Base-by-base conservation (phyloP, 257 asterid genomes). In the Osmanthus fragrans region DNA sequence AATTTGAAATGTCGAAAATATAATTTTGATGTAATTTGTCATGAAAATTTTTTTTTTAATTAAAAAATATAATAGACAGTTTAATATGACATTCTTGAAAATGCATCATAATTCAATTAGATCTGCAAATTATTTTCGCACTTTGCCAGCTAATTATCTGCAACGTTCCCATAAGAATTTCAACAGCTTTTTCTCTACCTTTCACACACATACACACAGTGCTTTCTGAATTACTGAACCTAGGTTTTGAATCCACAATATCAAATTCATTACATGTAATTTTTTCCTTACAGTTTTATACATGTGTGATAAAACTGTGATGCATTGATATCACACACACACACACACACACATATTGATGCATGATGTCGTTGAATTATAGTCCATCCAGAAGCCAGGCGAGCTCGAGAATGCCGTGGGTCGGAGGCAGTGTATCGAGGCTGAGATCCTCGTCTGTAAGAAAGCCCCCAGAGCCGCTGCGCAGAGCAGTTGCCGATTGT, bases 381-480 rank as follows among this genome's bases (percentile, higher is more conserved):
- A 93, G 95, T 87, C 93, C 97, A 19, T 82, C 97, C 33, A 88
- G 99, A 79, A 89, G 85, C 77, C 88, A 94, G 39, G 95, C 85
- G 78, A 88, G 88, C 88, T 85, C 91, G 47, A 83, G 97, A 92
- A 81, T 92, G 78, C 98, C 91, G 77, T 89, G 89, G 75, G 95
- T 91, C 69, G 91, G 83, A 77, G 72, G 85, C 77, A 79, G 86
- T 34, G 82, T 89, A 8, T 93, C 98, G 34, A 89, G 99, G 79
- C 87, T 96, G 83, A 92, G 99, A 96, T 93, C 98, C 68, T 93
- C 96, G 33, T 87, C 92, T 54, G 36, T 84, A 21, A 96, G 91
- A 88, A 93, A 93, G 83, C 97, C 97, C 78, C 99, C 99, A 18
- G 99, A 96, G 95, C 99, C 99, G 47, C 96, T 96, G 19, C 98